These are phyloP conservation scores for Diaporthe australafricana DNA, from an alignment of 2,329 filamentous ascomycete genomes.

Conservation along the genomic window DNA sequence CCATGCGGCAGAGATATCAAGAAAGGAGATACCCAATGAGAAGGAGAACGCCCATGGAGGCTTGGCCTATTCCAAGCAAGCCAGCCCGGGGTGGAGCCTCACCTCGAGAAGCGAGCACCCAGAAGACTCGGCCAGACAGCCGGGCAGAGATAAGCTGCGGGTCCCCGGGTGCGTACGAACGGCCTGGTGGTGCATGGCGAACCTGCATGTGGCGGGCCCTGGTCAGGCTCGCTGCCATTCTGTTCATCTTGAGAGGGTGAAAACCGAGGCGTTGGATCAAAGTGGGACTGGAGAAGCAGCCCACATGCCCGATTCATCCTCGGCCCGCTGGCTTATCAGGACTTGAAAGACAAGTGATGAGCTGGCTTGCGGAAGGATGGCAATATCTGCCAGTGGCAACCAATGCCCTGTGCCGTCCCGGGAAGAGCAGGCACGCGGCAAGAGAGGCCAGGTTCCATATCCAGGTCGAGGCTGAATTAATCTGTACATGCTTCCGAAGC, in stretches of 20 bases:
- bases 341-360: background rate
- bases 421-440: background rate
- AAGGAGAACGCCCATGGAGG: slow-evolving; percentile 3
- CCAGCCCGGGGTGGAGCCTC: slow-evolving; percentile 14
- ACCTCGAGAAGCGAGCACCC: background rate
- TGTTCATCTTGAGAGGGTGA: background rate
- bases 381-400: background rate
- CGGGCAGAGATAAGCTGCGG: slow-evolving; percentile 12
- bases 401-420: background rate
- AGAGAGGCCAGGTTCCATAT: background rate
- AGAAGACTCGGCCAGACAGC: slow-evolving; percentile 3
- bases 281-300: background rate
- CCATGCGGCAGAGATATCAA: slow-evolving; percentile 18
- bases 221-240: background rate
- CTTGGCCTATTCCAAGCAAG: slow-evolving; percentile 14
- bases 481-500: slow-evolving; percentile 16
- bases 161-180: background rate
- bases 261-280: slow-evolving; percentile 13
- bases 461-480: background rate
- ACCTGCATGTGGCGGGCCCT: background rate
- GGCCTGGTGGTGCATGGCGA: background rate
- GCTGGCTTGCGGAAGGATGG: background rate
- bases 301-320: slow-evolving; percentile 8
- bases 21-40: slow-evolving; percentile 5
- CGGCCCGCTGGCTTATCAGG: slow-evolving; percentile 13